Base-by-base conservation (phyloP, 2,329 filamentous ascomycete species). In the Colletotrichum tamarilloi region DNA sequence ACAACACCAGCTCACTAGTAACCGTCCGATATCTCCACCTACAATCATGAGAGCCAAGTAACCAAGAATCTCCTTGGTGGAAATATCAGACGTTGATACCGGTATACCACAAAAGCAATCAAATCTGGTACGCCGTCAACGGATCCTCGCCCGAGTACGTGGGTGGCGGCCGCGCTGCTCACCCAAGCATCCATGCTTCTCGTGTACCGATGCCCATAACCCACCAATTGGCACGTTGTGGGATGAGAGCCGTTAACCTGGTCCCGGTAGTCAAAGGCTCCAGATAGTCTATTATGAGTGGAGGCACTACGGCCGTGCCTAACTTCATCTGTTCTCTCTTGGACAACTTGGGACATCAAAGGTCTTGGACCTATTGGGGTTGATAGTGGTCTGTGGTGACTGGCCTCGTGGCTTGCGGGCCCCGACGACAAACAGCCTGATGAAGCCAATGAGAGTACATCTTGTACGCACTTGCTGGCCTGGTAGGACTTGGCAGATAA, bases 61-160 rank as follows among this genome's bases (percentile, higher is more conserved):
- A 2, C 14, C 16, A 64, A 22, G 26, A 71, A 66, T 73, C 46
- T 73, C 71, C 71, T 73, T 73, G 71, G 71, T 73, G 71, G 71
- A 73, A 73, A 57, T 73, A 65, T 19, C 71, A 42, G 8, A 42
- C 19, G 64, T 19, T 32, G 52, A 6, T 32, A 55, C 62, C 56
- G 60, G 19, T 35, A 22, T 38, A 16, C 19, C 19, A 35, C 55
- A 60, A 46, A 60, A 52, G 42, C 32, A 53, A 14, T 63, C 24
- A 46, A 55, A 42, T 5, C 16, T 53, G 22, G 22, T 19, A 26
- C 32, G n/a, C 57, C 38, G 38, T 24, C 22, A 42, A 56, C 32
- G 60, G 67, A 8, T 49, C 5, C 35, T 62, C 60, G 35, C 62
- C 52, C 60, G 24, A 57, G 22, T 38, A 14, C 62, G 28, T 65